These are phyloP conservation scores for Barnettozyma hawaiiensis DNA, from an alignment of 1,139 yeast species.

Conservation along the genomic window DNA sequence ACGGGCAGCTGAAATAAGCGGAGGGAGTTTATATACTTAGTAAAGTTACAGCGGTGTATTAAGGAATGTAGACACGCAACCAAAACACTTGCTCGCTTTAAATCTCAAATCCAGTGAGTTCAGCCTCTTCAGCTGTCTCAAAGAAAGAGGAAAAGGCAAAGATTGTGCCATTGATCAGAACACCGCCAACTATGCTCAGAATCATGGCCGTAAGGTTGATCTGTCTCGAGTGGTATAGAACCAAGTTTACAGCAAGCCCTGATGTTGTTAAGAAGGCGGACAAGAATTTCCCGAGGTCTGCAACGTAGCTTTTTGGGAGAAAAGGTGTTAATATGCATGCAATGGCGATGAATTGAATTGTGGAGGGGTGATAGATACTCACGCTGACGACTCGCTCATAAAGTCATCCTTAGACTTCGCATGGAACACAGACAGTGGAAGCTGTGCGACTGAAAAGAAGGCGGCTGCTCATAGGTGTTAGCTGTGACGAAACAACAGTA, in stretches of 20 bases:
- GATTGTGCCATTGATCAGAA: slow-evolving; percentile 65
- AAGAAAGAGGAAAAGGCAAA: slow-evolving; percentile 68
- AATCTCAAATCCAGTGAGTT: slow-evolving; percentile 23
- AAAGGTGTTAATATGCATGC: slow-evolving; percentile 10
- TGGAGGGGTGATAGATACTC: slow-evolving; percentile 15
- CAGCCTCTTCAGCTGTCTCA: slow-evolving; percentile 48
- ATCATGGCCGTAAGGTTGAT: slow-evolving; percentile 53
- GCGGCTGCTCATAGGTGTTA: slow-evolving; percentile 26
- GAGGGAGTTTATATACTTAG: background rate
- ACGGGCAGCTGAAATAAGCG: slow-evolving; percentile 41
- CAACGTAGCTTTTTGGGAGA: slow-evolving; percentile 30
- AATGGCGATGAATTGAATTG: no score
- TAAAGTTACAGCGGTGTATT: background rate
- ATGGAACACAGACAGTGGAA: slow-evolving; percentile 56
- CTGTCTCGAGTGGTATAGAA: slow-evolving; percentile 58
- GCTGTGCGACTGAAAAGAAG: slow-evolving; percentile 54
- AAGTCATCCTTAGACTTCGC: slow-evolving; percentile 40
- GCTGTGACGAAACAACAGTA: no score
- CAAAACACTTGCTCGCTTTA: no score
- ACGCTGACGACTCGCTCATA: slow-evolving; percentile 40
- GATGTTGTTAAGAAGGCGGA: slow-evolving; percentile 63
- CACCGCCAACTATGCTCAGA: slow-evolving; percentile 66
- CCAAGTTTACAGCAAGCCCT: slow-evolving; percentile 57
- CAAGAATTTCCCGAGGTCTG: slow-evolving; percentile 62
- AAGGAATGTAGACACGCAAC: no score